These are phyloP conservation scores for Eutrema salsugineum DNA, from an alignment of 441 rosid species.

Conservation along the genomic window DNA sequence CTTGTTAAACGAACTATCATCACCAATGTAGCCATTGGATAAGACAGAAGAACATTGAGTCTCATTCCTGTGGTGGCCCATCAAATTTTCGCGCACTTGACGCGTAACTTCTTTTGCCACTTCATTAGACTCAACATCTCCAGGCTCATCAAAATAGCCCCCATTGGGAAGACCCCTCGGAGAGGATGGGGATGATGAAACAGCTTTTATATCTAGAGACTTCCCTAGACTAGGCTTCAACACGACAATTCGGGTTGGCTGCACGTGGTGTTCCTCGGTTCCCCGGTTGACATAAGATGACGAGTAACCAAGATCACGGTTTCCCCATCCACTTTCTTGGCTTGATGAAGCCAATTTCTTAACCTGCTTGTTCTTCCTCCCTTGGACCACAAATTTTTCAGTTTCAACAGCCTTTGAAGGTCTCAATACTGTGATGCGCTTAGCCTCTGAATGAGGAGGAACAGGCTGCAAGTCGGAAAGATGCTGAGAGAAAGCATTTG, in stretches of 20 bases:
- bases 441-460: constrained; percentile 67
- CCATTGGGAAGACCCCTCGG: constrained; percentile 39
- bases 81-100: constrained; percentile 44
- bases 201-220: constrained; percentile 45
- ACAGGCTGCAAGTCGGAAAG: constrained; percentile 44
- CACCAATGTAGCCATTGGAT: constrained; percentile 78
- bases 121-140: constrained; percentile 57
- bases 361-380: constrained; percentile 42
- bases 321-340: constrained; percentile 46
- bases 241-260: constrained; percentile 82
- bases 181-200: constrained; percentile 45
- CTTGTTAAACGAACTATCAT: constrained; percentile 69
- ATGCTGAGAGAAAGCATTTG: constrained; percentile 64
- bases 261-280: constrained; percentile 50
- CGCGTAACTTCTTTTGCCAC: constrained; percentile 54
- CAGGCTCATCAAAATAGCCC: constrained; percentile 44
- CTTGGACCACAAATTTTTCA: constrained; percentile 42
- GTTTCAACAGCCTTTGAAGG: constrained; percentile 70
- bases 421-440: constrained; percentile 84
- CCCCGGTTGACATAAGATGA: constrained; percentile 36
- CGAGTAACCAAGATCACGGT: constrained; percentile 37
- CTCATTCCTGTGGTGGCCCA: constrained; percentile 69
- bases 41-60: constrained; percentile 72
- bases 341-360: constrained; percentile 43
- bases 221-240: constrained; percentile 83